These are phyloP conservation scores for Cladosporium austrohemisphaericum DNA, from an alignment of 2,329 filamentous ascomycete genomes.

Conservation along the genomic window DNA sequence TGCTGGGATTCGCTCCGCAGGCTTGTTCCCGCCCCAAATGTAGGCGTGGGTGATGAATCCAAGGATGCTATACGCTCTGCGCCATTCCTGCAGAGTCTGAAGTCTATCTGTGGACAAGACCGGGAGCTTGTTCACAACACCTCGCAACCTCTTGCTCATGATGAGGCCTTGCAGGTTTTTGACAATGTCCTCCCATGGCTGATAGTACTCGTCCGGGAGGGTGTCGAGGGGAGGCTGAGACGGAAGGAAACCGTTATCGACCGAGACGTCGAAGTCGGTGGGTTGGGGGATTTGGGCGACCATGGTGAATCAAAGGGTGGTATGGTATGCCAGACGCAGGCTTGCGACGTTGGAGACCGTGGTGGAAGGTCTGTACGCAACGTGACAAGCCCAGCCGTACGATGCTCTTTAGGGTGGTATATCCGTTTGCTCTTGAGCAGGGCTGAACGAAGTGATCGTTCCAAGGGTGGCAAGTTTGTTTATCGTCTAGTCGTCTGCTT, in stretches of 20 bases:
- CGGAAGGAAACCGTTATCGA: conserved; percentile 81
- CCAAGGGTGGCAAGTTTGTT: background rate
- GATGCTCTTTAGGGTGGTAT: conserved; percentile 5
- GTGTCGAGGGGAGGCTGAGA: conserved; percentile 72
- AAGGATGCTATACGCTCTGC: conserved; percentile 75
- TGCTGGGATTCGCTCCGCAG: conserved; percentile 69
- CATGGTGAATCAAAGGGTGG: conserved; percentile 31
- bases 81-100: conserved; percentile 83
- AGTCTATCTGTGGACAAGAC: conserved; percentile 79
- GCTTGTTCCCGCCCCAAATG: conserved; percentile 78
- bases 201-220: conserved; percentile 87
- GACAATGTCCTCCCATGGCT: conserved; percentile 85
- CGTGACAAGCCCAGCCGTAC: conserved; percentile 36
- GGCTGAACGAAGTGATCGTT: background rate
- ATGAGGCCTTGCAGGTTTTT: conserved; percentile 84
- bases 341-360: conserved; percentile 33
- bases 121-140: conserved; percentile 74
- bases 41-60: conserved; percentile 80
- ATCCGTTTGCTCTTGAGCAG: background rate
- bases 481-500: no score
- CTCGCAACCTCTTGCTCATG: conserved; percentile 76
- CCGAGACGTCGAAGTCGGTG: conserved; percentile 75
- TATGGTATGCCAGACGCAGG: conserved; percentile 33
- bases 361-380: conserved; percentile 24
- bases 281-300: conserved; percentile 47